Evolutionary conservation across 1,139 yeast species (phyloP), one percentile per base, ranked within the genome.

Genomic region (Debaryomyces sp.): DNA sequence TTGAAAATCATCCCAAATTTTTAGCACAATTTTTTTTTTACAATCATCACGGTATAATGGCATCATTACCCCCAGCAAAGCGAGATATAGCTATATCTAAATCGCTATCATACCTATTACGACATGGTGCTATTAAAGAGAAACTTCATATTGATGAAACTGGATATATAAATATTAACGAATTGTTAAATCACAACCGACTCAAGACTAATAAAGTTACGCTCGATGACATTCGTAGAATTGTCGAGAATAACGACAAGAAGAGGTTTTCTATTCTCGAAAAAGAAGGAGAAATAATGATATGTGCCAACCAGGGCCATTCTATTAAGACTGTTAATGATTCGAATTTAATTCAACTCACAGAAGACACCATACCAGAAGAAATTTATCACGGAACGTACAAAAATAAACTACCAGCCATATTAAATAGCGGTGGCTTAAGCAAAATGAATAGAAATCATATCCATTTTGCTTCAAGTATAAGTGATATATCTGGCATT

Each of bases 251-350:
- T 12, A 88, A 92, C 59, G 82, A 78, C 49, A 94, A 94, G 66
- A 76, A 85, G 58, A 67, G 99, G 50, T 94, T 85, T 66, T 68
- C 74, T 21, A 60, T 81, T 38, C 64, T 58, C 17, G 61, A 53
- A 3, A 49, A 50, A 6, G 70, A 62, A 30, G 61, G 67, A 45
- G 46, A 44, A 30, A 22, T 46, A 18, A 66, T 57, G 34, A 87
- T 94, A 12, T 82, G 97, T 61, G 99, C 99, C 1, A 86, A 85
- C 48, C 99, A 94, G 65, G 99, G 99, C 7, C 99, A 94, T 64
- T 84, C 96, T 0, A 70, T 94, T 12, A 57, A 66, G 24, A 61
- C 68, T 1, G 77, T 87, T 0, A 55, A 53, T 13, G 76, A 77
- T 30, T 61, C 60, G 13, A 79, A 79, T 34, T 75, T 80, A 22